Conservation (phyloP, 805 yeast genomes). For the Millerozyma miso region DNA sequence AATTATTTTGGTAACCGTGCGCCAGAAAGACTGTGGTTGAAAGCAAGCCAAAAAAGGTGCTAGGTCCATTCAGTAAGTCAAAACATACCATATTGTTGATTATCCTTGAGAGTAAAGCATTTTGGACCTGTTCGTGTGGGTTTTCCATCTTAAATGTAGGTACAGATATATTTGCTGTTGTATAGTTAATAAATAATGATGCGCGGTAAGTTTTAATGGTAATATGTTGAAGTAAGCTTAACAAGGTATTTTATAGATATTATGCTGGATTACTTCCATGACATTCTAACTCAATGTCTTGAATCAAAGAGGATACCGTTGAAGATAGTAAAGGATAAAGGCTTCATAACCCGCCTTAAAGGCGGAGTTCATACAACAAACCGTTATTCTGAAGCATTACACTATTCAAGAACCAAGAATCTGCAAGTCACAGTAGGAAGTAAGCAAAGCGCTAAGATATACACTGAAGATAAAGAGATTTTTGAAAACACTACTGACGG, state of each 20-base stretch:
- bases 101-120: slow-evolving; percentile 70
- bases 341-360: slow-evolving; percentile 3
- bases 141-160: slow-evolving; percentile 68
- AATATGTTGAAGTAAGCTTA: no score
- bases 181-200: no score
- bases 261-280: background rate
- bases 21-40: no score
- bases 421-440: slow-evolving; percentile 1
- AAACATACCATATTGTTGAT: slow-evolving; percentile 67
- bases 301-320: slow-evolving; percentile 5
- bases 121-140: slow-evolving; percentile 81
- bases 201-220: no score
- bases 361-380: slow-evolving; percentile 1
- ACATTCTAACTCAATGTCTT: slow-evolving; percentile 1
- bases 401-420: slow-evolving; percentile 6
- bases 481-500: slow-evolving; percentile 1
- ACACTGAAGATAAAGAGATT: slow-evolving; percentile 1
- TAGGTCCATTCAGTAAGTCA: background rate
- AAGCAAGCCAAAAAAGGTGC: no score
- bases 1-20: no score
- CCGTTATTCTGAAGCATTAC: slow-evolving; percentile 5
- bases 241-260: no score
- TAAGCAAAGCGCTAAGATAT: slow-evolving; percentile 4
- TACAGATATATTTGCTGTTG: no score
- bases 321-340: slow-evolving; percentile 3